Evolutionary conservation across 371 early-diverging fungal species (phyloP), one percentile per base, ranked within the genome.

Genomic region (Haplosporangium sp.): DNA sequence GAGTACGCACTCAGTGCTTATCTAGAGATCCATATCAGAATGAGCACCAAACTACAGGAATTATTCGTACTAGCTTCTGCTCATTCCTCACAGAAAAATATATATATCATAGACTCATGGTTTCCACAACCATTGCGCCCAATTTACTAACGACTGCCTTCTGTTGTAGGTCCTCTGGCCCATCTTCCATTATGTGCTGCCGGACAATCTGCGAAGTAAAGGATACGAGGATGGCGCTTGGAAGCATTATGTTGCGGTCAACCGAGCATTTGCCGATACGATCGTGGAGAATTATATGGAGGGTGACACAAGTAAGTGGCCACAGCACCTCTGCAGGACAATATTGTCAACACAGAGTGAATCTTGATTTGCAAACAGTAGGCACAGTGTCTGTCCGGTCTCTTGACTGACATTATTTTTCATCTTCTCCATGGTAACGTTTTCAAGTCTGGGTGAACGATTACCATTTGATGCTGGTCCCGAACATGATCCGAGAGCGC

Each of bases 391-490:
- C 62, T 29, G 45, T 13, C 6, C 61, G 3, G 37, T 51, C 16
- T 52, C 45, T 53, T 36, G 36, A 40, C 51, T 13, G 36, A 48
- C 42, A 16, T 56, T 21, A 11, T 20, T 18, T 9, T 38, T 50
- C 53, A 11, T 63, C 37, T 60, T 65, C 37, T 65, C 46, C n/a
- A 52, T 87, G 29, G 29, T 29, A 29, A 29, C 29, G 29, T 29
- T 29, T 29, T 29, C 29, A 1, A 90, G 93, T 99, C 43, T 99
- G 98, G 98, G 89, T 99, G 54, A 96, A 99, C 79, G 99, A 99
- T 86, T 99, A 99, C 81, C 99, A 98, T 76, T 83, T 99, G 60
- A 91, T 99, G 90, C 84, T 98, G 46, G 87, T 99, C 9, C 99
- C 99, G 18, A 87, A 88, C 54, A 88, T 98, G 88, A 66, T 99